These are phyloP conservation scores for Amanita thiersii DNA, from an alignment of 768 basidiomycete species.

Conservation along the genomic window DNA sequence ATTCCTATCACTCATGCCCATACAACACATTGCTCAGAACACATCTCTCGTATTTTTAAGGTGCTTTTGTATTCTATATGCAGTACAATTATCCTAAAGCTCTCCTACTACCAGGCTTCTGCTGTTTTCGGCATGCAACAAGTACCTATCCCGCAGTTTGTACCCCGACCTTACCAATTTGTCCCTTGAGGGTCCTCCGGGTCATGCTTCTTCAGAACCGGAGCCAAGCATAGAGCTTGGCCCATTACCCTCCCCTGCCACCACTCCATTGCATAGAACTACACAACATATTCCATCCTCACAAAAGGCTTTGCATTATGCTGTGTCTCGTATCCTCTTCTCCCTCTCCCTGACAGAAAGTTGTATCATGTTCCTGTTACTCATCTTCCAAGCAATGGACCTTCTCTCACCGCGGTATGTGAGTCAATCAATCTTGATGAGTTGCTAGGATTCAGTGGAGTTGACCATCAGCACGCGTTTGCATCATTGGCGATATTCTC, in stretches of 20 bases:
- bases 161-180: constrained; percentile 48
- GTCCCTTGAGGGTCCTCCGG: constrained; percentile 24
- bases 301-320: constrained; percentile 35
- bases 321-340: constrained; percentile 51
- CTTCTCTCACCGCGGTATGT: constrained; percentile 47
- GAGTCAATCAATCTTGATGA: neutral
- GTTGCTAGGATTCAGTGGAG: neutral
- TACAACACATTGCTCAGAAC: too few relatives aligned
- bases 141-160: constrained; percentile 47
- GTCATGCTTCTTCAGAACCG: constrained; percentile 12
- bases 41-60: too few relatives aligned
- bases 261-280: constrained; percentile 18
- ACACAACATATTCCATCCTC: constrained; percentile 13
- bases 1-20: too few relatives aligned
- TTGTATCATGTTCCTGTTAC: constrained; percentile 60
- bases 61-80: too few relatives aligned
- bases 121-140: constrained; percentile 51
- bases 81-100: too few relatives aligned
- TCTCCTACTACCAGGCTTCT: too few relatives aligned
- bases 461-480: constrained; percentile 41
- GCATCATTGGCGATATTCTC: constrained; percentile 61
- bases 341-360: constrained; percentile 70
- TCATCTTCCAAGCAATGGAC: constrained; percentile 62
- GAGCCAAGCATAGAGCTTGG: constrained; percentile 27
- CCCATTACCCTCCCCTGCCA: constrained; percentile 29